A percentile compares a stretch with the other conserved stretches of the same genome.
Conservation (phyloP, 2,329 filamentous ascomycete genomes). For the Sarocladium strictum region DNA sequence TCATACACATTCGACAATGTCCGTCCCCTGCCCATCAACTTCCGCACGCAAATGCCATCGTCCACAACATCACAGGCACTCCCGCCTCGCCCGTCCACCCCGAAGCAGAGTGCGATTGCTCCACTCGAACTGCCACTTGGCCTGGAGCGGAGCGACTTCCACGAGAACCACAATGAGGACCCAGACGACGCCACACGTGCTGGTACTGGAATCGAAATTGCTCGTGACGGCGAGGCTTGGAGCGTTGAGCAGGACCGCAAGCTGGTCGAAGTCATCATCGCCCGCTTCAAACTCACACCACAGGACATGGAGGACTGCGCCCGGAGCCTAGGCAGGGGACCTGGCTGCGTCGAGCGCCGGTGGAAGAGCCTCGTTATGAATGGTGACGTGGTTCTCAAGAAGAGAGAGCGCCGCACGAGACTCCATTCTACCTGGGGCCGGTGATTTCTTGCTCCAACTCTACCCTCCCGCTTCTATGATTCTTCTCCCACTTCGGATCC, state of each 20-base stretch:
- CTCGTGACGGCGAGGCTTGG: constrained; percentile 47
- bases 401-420: constrained; percentile 36
- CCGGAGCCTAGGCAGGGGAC: constrained; percentile 54
- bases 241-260: constrained; percentile 58
- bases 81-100: constrained; percentile 41
- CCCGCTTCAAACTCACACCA: constrained; percentile 59
- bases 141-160: constrained; percentile 52
- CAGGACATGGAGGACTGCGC: constrained; percentile 64
- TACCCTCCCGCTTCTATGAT: not conserved
- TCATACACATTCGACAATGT: constrained; percentile 11
- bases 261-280: constrained; percentile 61
- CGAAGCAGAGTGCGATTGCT: constrained; percentile 54
- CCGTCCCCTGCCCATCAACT: constrained; percentile 15
- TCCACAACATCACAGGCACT: constrained; percentile 14
- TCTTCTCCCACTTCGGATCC: not conserved
- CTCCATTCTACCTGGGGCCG: constrained; percentile 47
- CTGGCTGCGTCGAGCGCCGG: constrained; percentile 48
- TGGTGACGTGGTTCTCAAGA: constrained; percentile 55
- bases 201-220: constrained; percentile 35
- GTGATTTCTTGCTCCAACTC: not conserved
- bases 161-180: constrained; percentile 28
- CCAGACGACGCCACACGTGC: constrained; percentile 10
- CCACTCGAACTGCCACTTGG: constrained; percentile 56
- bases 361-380: constrained; percentile 58
- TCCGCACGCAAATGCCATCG: constrained; percentile 13